Conservation (phyloP, 2,329 filamentous ascomycete species). For the Talaromyces verruculosus region DNA sequence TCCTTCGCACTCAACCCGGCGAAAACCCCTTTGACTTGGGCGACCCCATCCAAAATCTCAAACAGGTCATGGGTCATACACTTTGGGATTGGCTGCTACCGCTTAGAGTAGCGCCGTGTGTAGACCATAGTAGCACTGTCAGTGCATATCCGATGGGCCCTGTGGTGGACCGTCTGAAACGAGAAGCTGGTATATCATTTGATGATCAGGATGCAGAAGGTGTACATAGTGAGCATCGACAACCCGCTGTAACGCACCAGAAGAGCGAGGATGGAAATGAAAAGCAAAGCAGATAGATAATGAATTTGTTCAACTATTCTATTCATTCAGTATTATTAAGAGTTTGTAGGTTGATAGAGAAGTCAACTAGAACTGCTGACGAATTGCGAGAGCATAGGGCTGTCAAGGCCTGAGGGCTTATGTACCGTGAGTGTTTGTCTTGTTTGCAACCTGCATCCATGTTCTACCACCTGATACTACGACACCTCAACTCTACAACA, state of each 20-base stretch:
- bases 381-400: background rate
- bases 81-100: slow-evolving; percentile 79
- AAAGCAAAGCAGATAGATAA: background rate
- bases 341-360: background rate
- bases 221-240: background rate
- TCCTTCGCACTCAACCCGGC: slow-evolving; percentile 69
- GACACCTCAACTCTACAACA: background rate
- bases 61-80: slow-evolving; percentile 72
- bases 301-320: background rate
- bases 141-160: slow-evolving; percentile 69
- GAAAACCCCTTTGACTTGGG: slow-evolving; percentile 87
- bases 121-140: slow-evolving; percentile 62
- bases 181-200: slow-evolving; percentile 37
- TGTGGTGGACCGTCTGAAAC: slow-evolving; percentile 58
- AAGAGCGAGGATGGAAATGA: background rate
- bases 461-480: background rate
- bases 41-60: slow-evolving; percentile 65
- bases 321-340: background rate
- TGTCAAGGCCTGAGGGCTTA: background rate
- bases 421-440: background rate
- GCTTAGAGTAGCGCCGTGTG: slow-evolving; percentile 70
- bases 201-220: background rate
- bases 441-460: slow-evolving; percentile 1
- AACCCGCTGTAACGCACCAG: background rate
- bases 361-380: background rate